Evolutionary conservation across 83 land plant genomes (phyloP).

Genomic region (Larix sibirica): DNA sequence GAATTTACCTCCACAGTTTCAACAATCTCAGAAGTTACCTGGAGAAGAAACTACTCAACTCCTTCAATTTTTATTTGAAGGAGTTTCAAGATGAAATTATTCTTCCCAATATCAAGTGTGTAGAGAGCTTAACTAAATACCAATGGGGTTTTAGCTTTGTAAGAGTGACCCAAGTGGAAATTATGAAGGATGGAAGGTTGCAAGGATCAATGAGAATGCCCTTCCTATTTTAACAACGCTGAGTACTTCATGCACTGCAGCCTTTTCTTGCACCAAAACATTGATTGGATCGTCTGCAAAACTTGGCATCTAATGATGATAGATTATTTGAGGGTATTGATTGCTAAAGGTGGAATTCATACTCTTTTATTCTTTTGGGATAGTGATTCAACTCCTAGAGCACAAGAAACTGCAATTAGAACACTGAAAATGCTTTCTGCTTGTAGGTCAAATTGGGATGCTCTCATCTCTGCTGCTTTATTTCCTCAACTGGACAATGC

Average conservation of each 20-base stretch:
- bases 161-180: too few species aligned
- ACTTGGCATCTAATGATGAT: slow-evolving; percentile 42
- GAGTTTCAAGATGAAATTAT: too few species aligned
- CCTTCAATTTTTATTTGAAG: too few species aligned
- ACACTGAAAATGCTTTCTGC: slow-evolving; percentile 42
- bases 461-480: slow-evolving; percentile 44
- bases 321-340: slow-evolving; percentile 43
- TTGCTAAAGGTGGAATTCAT: slow-evolving; percentile 51
- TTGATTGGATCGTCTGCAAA: slow-evolving; percentile 56
- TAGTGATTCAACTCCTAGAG: slow-evolving; percentile 18
- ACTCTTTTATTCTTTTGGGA: slow-evolving; percentile 61
- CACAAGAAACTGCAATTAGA: slow-evolving; percentile 52
- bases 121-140: too few species aligned
- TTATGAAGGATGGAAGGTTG: too few species aligned
- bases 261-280: slow-evolving; percentile 61
- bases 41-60: too few species aligned
- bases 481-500: slow-evolving; percentile 30
- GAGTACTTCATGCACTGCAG: slow-evolving; percentile 51
- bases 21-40: too few species aligned
- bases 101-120: too few species aligned
- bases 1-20: too few species aligned
- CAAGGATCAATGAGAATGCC: slow-evolving; percentile 62
- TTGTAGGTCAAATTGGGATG: slow-evolving; percentile 30
- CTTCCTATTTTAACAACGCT: slow-evolving; percentile 43
- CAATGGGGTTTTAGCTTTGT: too few species aligned